Percentiles rank a stretch among this genome's conserved stretches.
These are phyloP conservation scores for Penicillium manginii DNA, from an alignment of 495 filamentous ascomycete genomes.

Conservation along the genomic window DNA sequence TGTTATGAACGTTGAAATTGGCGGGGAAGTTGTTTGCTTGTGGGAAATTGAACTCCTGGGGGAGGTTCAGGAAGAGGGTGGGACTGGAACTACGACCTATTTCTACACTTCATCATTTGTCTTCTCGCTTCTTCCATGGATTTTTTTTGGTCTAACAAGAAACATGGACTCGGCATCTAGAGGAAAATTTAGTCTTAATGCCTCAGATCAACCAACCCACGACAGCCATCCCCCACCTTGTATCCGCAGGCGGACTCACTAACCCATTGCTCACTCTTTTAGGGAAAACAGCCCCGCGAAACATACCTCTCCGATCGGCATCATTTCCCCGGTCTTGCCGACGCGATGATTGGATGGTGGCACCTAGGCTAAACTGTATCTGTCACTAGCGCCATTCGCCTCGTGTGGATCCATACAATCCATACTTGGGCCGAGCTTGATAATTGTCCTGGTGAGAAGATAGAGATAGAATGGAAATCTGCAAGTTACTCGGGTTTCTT, in stretches of 20 bases:
- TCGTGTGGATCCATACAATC: not conserved
- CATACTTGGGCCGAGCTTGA: not conserved
- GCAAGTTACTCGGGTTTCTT: not conserved
- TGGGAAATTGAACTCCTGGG: not conserved
- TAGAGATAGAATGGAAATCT: not conserved
- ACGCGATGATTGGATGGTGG: not conserved
- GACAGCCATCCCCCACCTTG: not conserved
- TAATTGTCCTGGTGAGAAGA: not conserved
- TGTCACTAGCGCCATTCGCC: not conserved
- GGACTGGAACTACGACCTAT: not conserved
- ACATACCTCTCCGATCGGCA: not conserved
- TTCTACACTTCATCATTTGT: not conserved
- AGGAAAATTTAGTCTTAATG: not conserved
- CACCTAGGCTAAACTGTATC: not conserved
- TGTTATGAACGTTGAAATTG: not conserved
- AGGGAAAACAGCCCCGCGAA: not conserved
- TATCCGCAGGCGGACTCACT: not conserved
- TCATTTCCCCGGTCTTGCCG: not conserved
- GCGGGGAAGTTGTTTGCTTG: too few relatives aligned
- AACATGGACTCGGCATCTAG: not conserved
- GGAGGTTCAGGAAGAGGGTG: not conserved
- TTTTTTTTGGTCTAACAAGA: not conserved
- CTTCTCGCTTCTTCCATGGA: not conserved
- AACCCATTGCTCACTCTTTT: not conserved
- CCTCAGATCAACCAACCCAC: slow-evolving; percentile 1